These are phyloP conservation scores for Beauveria brongniartii DNA, from an alignment of 2,329 filamentous ascomycete genomes.

Conservation along the genomic window DNA sequence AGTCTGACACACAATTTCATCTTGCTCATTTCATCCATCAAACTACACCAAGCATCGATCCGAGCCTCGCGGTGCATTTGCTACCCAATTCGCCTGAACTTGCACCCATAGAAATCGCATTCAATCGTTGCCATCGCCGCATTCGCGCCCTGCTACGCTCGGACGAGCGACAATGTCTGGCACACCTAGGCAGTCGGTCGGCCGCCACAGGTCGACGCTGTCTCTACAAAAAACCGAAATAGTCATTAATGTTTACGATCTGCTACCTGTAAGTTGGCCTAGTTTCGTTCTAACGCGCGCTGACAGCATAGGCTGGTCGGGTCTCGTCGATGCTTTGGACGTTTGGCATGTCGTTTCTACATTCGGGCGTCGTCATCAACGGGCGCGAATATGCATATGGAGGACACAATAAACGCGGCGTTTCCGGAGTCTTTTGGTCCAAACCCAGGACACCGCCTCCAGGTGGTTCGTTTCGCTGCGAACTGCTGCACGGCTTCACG, in stretches of 20 bases:
- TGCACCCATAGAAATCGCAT: too few relatives aligned
- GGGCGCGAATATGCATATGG: slow-evolving; percentile 79
- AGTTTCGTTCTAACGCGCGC: not conserved
- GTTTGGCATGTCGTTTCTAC: slow-evolving; percentile 67
- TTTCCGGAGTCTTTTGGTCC: slow-evolving; percentile 80
- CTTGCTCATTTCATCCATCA: not conserved
- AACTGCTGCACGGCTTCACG: slow-evolving; percentile 73
- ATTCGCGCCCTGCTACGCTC: not conserved
- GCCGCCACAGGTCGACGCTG: slow-evolving; percentile 54
- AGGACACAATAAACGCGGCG: slow-evolving; percentile 61
- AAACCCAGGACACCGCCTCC: slow-evolving; percentile 64
- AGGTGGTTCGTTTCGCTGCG: slow-evolving; percentile 66
- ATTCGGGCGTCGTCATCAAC: slow-evolving; percentile 76
- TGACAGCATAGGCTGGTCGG: slow-evolving; percentile 52
- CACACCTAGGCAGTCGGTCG: slow-evolving; percentile 20
- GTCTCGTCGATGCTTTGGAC: slow-evolving; percentile 72
- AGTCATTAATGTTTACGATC: slow-evolving; percentile 69
- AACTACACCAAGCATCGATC: not conserved
- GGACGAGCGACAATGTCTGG: not conserved
- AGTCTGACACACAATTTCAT: not conserved
- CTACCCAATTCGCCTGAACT: not conserved
- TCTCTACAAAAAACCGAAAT: slow-evolving; percentile 67
- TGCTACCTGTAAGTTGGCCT: slow-evolving; percentile 53
- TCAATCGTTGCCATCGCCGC: slow-evolving; percentile 15
- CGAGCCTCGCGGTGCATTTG: not conserved